phyloP scores from a whole-genome alignment of 192 early-diverging fungal species.

The Backusella sp. region DNA sequence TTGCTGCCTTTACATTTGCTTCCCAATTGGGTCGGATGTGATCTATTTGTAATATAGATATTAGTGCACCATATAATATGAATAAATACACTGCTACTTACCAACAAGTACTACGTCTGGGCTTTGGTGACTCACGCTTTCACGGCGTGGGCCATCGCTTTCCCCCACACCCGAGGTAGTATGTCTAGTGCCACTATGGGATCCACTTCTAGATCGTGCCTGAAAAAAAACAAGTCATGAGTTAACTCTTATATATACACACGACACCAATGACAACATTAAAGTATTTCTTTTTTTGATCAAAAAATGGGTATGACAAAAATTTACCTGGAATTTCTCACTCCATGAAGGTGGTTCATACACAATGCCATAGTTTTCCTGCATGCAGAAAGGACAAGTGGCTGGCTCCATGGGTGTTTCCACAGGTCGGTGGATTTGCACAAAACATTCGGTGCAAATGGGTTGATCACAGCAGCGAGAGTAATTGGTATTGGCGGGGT shows the following conservation, averaged over 20 bases:
- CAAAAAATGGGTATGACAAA: not conserved
- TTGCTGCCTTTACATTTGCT: conserved; percentile 19
- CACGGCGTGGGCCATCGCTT: conserved; percentile 33
- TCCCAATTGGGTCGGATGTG: conserved; percentile 73
- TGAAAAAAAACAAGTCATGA: not conserved
- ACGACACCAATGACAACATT: not conserved
- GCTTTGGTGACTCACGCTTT: conserved; percentile 51
- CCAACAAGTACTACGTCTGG: conserved; percentile 70
- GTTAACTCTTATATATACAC: too few species aligned
- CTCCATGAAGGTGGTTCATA: conserved; percentile 47
- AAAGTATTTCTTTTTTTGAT: not conserved
- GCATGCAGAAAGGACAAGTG: conserved; percentile 86
- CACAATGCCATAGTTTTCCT: conserved; percentile 79
- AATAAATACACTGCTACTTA: conserved; percentile 9
- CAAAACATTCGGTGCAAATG: conserved; percentile 96
- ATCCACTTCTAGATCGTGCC: conserved; percentile 14
- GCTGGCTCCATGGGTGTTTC: conserved; percentile 66
- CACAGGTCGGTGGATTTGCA: conserved; percentile 88
- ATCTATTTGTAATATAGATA: too few species aligned
- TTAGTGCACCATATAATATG: too few species aligned
- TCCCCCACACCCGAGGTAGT: conserved; percentile 29
- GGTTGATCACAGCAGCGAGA: conserved; percentile 93
- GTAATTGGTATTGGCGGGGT: conserved; percentile 90
- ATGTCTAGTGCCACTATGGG: conserved; percentile 24
- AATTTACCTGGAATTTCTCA: conserved; percentile 16